Base-by-base conservation (phyloP, 805 yeast genomes). In the Pichia thaimueangensis region DNA sequence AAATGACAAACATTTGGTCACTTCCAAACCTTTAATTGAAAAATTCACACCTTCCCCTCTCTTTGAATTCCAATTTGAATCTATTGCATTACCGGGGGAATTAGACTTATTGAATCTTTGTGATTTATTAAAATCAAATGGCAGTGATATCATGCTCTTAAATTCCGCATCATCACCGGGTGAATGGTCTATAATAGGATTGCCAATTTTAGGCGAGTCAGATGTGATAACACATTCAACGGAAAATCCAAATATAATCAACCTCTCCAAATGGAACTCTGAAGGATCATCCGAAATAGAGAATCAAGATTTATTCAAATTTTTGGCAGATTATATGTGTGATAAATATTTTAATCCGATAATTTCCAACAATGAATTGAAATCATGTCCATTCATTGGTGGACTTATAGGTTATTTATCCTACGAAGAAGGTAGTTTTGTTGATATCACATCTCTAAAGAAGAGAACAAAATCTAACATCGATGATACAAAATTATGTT, bases 81-180 rank as follows among this genome's bases (percentile, higher is more conserved):
- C 46, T 9, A 8, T 56, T 0, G 23, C 47, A 13, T 13, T 39
- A 11, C 7, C 12, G 12, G 27, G 31, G 6, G 23, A 37, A 10
- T 24, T 39, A 15, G 43, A 49, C 21, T 39, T 49, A 29, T 38
- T 58, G 15, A 29, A 71, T 35, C 55, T 83, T 10, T 77, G 86
- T 57, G 85, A 83, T 39, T 45, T 49, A 19, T 51, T 73, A 5
- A 48, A 59, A 21, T 6, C 17, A 1, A 4, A 30, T 2, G 48
- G 59, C 6, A 52, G 65, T 25, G 77, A 82, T 43, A 74, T 84
- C 50, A 59, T 83, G 5, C 60, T 85, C 5, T 67, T 87, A 30
- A 82, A 86, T 54, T 82, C 94, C 29, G 94, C 95, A 0, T 74
- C 94, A 0, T 57, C 70, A 1, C 95, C 96, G 0, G 97, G 97